phyloP scores from a whole-genome alignment of 1,284 basidiomycete species.

The Irpex sp. region DNA sequence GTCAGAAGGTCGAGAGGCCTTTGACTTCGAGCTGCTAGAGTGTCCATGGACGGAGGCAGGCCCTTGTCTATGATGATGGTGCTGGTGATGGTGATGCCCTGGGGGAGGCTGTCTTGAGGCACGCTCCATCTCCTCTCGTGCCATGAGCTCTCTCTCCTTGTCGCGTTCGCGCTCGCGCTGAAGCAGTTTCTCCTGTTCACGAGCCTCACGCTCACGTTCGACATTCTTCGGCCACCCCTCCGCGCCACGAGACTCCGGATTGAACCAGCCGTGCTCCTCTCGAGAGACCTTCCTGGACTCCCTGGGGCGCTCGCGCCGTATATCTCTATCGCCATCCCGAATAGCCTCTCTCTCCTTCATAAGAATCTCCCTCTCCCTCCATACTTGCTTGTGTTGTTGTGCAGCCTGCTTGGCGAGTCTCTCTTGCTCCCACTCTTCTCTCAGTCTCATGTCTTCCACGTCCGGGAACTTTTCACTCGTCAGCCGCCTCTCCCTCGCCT shows the following conservation, averaged over 20 bases:
- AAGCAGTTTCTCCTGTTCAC: slow-evolving; percentile 10
- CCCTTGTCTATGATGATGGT: slow-evolving; percentile 20
- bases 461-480: background rate
- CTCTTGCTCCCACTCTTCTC: background rate
- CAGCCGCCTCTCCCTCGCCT: background rate
- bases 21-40: slow-evolving; percentile 3
- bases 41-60: background rate
- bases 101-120: background rate
- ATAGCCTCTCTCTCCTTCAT: slow-evolving; percentile 14
- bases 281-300: background rate
- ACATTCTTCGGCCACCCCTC: slow-evolving; percentile 13
- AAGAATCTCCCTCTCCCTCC: slow-evolving; percentile 4
- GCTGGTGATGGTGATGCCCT: slow-evolving; percentile 17
- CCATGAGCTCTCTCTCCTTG: slow-evolving; percentile 8
- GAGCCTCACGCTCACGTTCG: slow-evolving; percentile 11
- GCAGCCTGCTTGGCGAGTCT: background rate
- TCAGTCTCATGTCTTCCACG: background rate
- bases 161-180: slow-evolving; percentile 16
- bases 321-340: slow-evolving; percentile 15
- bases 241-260: slow-evolving; percentile 10
- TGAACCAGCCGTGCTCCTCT: slow-evolving; percentile 14
- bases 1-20: slow-evolving; percentile 1
- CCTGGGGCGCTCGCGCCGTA: slow-evolving; percentile 13
- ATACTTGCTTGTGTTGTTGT: background rate
- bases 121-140: slow-evolving; percentile 1